Evolutionary conservation across 805 yeast genomes (phyloP).

Genomic region (Isabelozyma gotoi): DNA sequence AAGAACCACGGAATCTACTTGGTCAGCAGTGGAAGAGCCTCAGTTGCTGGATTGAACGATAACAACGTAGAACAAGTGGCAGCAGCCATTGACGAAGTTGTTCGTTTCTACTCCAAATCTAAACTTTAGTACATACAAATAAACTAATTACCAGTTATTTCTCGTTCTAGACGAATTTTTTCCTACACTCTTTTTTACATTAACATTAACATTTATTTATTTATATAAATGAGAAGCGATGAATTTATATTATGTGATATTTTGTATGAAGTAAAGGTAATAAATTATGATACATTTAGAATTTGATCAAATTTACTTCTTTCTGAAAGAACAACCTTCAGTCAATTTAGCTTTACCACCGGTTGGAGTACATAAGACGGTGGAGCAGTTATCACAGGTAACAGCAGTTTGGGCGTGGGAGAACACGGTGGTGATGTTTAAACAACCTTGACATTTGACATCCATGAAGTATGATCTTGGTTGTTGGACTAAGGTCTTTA

Average conservation of each 20-base stretch:
- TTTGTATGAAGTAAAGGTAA: neutral
- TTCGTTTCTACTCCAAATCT: constrained; percentile 32
- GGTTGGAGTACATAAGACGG: constrained; percentile 40
- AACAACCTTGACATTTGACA: constrained; percentile 43
- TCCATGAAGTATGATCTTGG: constrained; percentile 45
- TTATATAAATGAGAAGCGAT: neutral
- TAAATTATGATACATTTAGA: neutral
- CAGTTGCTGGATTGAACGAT: constrained; percentile 89
- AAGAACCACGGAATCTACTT: constrained; percentile 78
- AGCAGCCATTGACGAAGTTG: constrained; percentile 76
- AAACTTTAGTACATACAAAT: constrained; percentile 12
- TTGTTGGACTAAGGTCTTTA: constrained; percentile 39
- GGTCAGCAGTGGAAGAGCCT: constrained; percentile 82
- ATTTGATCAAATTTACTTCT: constrained; percentile 22
- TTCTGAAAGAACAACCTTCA: constrained; percentile 43
- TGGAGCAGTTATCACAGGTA: constrained; percentile 41
- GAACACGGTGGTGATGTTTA: constrained; percentile 41
- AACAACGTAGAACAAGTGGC: constrained; percentile 79
- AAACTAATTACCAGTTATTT: neutral
- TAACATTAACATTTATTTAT: constrained; percentile 1
- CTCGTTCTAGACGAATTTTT: no score
- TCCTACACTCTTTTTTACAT: no score
- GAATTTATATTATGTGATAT: neutral
- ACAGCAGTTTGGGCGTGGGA: constrained; percentile 44
- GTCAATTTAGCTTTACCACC: constrained; percentile 46